Evolutionary conservation across 352 stramenopile species (phyloP), one percentile per base, ranked within the genome.

Genomic region (Pythium rhizo-oryzae): DNA sequence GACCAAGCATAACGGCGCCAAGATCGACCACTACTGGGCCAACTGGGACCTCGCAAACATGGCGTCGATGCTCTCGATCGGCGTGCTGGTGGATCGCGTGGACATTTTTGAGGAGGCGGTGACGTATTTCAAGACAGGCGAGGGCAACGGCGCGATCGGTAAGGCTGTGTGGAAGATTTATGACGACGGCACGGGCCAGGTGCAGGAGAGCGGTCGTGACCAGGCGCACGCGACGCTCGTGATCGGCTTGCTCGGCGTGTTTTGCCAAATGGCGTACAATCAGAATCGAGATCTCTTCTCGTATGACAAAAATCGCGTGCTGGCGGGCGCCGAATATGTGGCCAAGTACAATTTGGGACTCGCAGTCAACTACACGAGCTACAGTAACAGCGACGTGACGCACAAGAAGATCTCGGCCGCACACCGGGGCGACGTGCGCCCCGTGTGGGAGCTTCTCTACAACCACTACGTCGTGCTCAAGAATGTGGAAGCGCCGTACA

Each of bases 11-110:
- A 49, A 49, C 15, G 43, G 43, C 8, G 43, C 43, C 43, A 49
- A 49, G 43, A 49, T 49, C 19, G 43, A 49, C 43, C 43, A 49
- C 43, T 49, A 49, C 43, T 49, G 43, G 43, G 43, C 43, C 43
- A 49, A 49, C 43, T 49, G 43, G 43, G 43, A 49, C 19, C 43
- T 49, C 15, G 12, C 13, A 5, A 49, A 49, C 43, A 49, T 49
- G 43, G 43, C 43, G 15, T 49, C 43, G 8, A 49, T 49, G 43
- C 8, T 49, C n/a, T n/a, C n/a, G n/a, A n/a, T n/a, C n/a, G n/a
- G n/a, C n/a, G n/a, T n/a, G n/a, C n/a, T n/a, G n/a, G 8, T 18
- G 8, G 43, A 49, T 49, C 43, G 43, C 12, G 15, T n/a, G 8
- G 43, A 49, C 19, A 18, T 49, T 15, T 49, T 23, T 49, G 19